A percentile compares a stretch with the other conserved stretches of the same genome.
Conservation (phyloP, 768 basidiomycete genomes). For the Xerocomellus amylosporus region DNA sequence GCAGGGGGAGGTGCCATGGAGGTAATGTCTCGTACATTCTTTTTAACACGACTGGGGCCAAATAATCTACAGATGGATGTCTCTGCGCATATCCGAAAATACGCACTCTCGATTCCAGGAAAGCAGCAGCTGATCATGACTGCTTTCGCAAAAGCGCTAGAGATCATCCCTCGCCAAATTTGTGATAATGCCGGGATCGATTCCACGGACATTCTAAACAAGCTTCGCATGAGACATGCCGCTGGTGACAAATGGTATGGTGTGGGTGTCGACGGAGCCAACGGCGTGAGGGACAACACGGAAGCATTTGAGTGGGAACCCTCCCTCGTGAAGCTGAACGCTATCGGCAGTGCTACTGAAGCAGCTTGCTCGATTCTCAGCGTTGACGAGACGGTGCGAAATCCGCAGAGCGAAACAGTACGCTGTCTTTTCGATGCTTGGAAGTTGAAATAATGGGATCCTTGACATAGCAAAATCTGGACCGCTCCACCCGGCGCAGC, state of each 20-base stretch:
- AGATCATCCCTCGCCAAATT: constrained; percentile 97
- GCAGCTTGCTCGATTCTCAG: constrained; percentile 94
- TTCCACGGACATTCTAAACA: constrained; percentile 96
- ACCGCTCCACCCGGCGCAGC: constrained; percentile 93
- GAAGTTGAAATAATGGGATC: constrained; percentile 18
- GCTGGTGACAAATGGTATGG: constrained; percentile 87
- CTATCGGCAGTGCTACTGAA: constrained; percentile 92
- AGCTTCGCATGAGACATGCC: constrained; percentile 94
- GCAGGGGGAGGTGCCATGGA: constrained; percentile 98
- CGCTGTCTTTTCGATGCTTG: constrained; percentile 28
- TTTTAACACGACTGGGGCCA: background rate
- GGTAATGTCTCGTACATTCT: constrained; percentile 43
- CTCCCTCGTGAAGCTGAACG: constrained; percentile 91
- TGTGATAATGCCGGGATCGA: constrained; percentile 98
- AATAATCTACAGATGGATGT: constrained; percentile 80
- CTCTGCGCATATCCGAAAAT: constrained; percentile 88
- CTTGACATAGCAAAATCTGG: constrained; percentile 64
- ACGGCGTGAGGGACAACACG: constrained; percentile 94
- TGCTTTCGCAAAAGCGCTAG: constrained; percentile 96
- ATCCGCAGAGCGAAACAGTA: constrained; percentile 92
- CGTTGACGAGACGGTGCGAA: constrained; percentile 96
- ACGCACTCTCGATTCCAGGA: constrained; percentile 90
- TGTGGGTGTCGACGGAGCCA: constrained; percentile 87
- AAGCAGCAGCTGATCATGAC: constrained; percentile 92
- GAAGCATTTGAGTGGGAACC: constrained; percentile 99